phyloP scores from a whole-genome alignment of 306 rosid species.

The Begonia loranthoides region DNA sequence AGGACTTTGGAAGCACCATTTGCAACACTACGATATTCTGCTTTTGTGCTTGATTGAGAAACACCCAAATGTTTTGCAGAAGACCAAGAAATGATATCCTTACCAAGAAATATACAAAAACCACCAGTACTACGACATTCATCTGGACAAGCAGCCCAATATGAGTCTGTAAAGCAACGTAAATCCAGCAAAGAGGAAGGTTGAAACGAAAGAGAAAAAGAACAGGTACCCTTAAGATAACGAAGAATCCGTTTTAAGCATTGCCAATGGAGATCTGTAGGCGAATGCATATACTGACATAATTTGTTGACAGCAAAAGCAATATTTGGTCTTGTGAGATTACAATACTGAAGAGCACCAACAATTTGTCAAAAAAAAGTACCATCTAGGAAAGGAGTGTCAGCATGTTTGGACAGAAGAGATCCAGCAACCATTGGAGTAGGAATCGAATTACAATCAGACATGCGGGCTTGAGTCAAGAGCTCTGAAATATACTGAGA shows the following conservation, averaged over 20 bases:
- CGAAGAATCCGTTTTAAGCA: background rate
- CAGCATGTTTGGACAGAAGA: no score
- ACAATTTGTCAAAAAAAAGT: no score
- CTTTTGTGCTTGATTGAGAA: background rate
- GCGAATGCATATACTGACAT: background rate
- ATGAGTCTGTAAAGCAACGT: background rate
- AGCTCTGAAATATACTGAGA: no score
- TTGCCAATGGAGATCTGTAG: background rate
- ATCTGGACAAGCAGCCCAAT: background rate
- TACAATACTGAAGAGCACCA: no score
- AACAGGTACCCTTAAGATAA: background rate
- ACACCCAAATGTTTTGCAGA: background rate
- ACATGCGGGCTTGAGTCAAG: no score
- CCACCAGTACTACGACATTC: background rate
- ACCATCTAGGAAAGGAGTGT: no score
- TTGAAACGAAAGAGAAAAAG: background rate
- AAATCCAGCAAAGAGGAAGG: background rate
- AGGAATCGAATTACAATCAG: no score
- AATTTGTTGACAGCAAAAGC: background rate
- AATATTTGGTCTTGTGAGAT: background rate
- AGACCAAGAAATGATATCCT: background rate
- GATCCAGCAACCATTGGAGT: no score
- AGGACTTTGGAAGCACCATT: background rate
- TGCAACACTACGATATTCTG: background rate
- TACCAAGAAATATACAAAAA: background rate